These are phyloP conservation scores for Oryza rufipogon DNA, from an alignment of 176 grass and related monocot species.

Conservation along the genomic window DNA sequence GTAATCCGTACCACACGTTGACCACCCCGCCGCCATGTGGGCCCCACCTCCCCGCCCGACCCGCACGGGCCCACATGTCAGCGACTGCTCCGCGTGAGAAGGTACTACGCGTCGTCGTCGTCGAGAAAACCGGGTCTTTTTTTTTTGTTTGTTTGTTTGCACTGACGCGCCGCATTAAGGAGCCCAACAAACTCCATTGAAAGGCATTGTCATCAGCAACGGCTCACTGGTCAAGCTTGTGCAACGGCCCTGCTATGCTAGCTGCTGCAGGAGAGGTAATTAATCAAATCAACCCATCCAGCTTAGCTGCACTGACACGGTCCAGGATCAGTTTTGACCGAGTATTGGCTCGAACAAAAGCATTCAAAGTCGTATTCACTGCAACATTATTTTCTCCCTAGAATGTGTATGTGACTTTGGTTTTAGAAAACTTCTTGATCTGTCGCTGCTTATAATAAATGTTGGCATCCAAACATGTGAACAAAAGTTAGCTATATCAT, in stretches of 20 bases:
- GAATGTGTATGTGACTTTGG: too few relatives aligned
- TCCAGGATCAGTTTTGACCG: neutral
- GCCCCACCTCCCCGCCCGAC: neutral
- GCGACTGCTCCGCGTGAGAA: neutral
- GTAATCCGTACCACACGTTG: neutral
- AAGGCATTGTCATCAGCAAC: conserved; percentile 36
- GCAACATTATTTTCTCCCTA: too few relatives aligned
- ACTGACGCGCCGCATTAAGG: conserved; percentile 39
- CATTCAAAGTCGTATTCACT: neutral
- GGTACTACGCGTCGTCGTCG: neutral
- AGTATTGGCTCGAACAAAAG: neutral
- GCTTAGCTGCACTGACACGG: neutral
- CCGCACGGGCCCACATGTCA: neutral
- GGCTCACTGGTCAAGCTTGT: conserved; percentile 6
- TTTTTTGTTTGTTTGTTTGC: neutral
- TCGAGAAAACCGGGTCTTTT: neutral
- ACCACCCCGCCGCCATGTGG: neutral
- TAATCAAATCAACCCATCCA: neutral
- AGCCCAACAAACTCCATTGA: conserved; percentile 37
- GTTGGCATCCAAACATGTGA: too few relatives aligned
- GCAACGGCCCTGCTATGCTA: neutral
- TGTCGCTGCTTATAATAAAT: too few relatives aligned
- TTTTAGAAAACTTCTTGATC: too few relatives aligned
- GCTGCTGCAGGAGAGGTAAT: neutral
- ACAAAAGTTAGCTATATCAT: too few relatives aligned